Base-by-base conservation (phyloP, 768 basidiomycete genomes). In the Hysterangium stoloniferum region DNA sequence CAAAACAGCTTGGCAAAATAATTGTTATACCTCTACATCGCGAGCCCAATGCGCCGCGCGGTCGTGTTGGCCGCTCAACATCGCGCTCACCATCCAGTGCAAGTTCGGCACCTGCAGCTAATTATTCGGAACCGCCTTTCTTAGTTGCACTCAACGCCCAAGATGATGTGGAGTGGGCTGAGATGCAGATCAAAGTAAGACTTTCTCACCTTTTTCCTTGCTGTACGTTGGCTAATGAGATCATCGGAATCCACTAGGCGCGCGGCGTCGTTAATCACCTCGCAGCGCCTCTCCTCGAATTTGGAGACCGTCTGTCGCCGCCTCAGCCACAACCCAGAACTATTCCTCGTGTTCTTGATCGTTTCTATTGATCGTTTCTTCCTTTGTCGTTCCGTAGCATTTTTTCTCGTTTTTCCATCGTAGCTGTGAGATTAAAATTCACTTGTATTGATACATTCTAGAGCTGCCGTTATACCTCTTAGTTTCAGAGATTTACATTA, bases 91-190 rank as follows among this genome's bases (percentile, higher is more conserved):
- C 52, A 31, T 47, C 44, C 12, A 34, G 44, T 27, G 19, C 45
- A 19, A 19, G 28, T 11, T 29, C 43, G 15, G n/a, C 19, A 13
- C 42, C 13, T 11, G 13, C 42, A 17, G 15, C 17, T 5, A 5
- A 32, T 1, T 4, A 36, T 56, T 52, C 48, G 52, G 61, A 45
- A 53, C 61, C 48, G 4, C 86, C 86, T 8, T 56, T 85, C 48
- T 66, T 90, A 40, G 71, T 89, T 37, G 84, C 80, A 2, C 65
- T 89, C 54, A 86, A 84, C 54, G 73, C 81, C 29, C 75, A 77
- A 19, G 64, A 75, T 34, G 66, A 62, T 38, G 76, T 81, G 6
- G 75, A 78, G n/a, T 88, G 84, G 84, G 77, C 78, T 22, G 72
- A 75, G 48, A 69, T 89, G 48, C 73, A 79, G 46, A 52, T 61